Base-by-base conservation (phyloP, 2,329 filamentous ascomycete species). In the Fusarium succisae region DNA sequence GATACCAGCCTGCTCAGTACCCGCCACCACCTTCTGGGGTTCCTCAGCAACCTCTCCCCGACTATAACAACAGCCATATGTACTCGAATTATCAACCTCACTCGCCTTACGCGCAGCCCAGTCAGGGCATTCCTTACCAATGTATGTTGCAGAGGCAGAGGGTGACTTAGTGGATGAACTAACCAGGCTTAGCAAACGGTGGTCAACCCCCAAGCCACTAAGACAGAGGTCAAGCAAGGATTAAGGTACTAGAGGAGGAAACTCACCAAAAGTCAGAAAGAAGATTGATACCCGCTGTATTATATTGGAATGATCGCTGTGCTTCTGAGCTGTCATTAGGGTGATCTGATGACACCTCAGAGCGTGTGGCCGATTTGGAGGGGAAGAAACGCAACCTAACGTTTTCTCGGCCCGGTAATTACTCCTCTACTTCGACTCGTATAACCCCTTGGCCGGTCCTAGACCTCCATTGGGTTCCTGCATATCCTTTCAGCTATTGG, bases 1-100 rank as follows among this genome's bases (percentile, higher is more conserved):
- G 91, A 18, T 95, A 94, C 78, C 90, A 92, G 78, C 86, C 90
- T 37, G 80, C 86, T 66, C 91, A 92, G 77, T 94, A 94, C 78
- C 88, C 91, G 45, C 87, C 89, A n/a, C 90, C 91, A 22, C 87
- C 89, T 3, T 85, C 87, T 20, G 84, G 84, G 30, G 87, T 90
- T 28, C 80, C 82, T 20, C 86, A 87, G 73, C 87, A 89, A 76
- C 82, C 83, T 20, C 81, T 91, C 8, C 83, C 87, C 15, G 89
- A 91, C 63, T 92, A 92, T 77, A 83, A 83, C 75, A 84, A 83
- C 65, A 67, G 53, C 72, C 87, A 89, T 73, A 88, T 89, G 82
- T 91, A 91, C 76, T 82, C 86, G 54, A 87, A 83, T 77, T 91
- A 91, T 78, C 86, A 87, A 66, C 88, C 89, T 57, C 87, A 89